Conservation (phyloP, 208 protist genomes). For the Tritrichomonas musculus region DNA sequence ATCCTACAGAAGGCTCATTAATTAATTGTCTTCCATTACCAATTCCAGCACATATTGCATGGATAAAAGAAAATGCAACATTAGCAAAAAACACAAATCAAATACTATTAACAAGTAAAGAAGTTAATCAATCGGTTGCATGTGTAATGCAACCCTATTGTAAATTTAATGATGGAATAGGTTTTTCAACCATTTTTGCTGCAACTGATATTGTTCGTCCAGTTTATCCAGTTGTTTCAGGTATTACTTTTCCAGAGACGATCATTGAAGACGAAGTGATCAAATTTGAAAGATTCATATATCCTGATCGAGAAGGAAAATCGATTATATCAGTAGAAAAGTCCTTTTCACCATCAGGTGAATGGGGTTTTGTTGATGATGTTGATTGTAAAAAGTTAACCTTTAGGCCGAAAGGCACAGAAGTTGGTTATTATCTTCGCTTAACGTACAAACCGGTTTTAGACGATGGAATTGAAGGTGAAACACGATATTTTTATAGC, state of each 20-base stretch:
- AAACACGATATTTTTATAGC: conserved; percentile 23
- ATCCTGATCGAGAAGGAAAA: neutral
- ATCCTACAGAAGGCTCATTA: neutral
- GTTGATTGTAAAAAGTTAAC: neutral
- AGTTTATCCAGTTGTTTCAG: neutral
- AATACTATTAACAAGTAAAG: neutral
- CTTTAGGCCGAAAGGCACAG: neutral
- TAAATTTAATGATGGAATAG: neutral
- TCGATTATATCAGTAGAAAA: neutral
- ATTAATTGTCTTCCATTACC: too few relatives aligned
- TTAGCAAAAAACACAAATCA: neutral
- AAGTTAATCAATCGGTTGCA: neutral
- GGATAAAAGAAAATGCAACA: neutral
- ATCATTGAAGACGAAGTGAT: neutral
- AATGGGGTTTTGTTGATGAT: neutral
- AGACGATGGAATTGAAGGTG: neutral
- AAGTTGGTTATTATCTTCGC: neutral
- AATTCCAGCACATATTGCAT: neutral
- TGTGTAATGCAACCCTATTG: neutral
- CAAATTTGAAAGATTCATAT: neutral
- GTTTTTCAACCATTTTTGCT: neutral
- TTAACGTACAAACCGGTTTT: neutral
- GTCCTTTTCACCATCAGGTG: neutral
- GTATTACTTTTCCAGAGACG: neutral
- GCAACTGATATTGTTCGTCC: neutral